Evolutionary conservation across 2,329 filamentous ascomycete genomes (phyloP).

Genomic region (Aspergillus floridensis): DNA sequence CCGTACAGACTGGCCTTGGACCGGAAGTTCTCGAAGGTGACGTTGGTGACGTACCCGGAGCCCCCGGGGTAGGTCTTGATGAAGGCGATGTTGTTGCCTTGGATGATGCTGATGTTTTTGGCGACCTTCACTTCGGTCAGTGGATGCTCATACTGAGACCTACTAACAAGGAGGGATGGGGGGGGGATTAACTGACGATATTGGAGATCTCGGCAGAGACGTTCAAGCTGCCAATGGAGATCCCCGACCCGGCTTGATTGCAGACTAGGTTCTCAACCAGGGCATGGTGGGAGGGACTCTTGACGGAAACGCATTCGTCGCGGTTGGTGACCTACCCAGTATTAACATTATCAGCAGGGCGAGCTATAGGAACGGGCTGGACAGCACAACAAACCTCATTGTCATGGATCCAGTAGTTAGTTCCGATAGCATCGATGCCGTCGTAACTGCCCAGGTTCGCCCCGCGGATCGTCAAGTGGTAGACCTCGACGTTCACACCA

Average conservation of each 20-base stretch:
- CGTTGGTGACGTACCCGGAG: slow-evolving; percentile 37
- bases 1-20: slow-evolving; percentile 26
- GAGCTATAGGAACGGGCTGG: no score
- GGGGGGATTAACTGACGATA: slow-evolving; percentile 22
- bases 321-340: slow-evolving; percentile 33
- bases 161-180: not conserved
- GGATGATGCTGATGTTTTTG: slow-evolving; percentile 36
- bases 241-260: slow-evolving; percentile 38
- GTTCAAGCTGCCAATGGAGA: slow-evolving; percentile 39
- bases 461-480: slow-evolving; percentile 39
- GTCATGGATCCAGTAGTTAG: slow-evolving; percentile 39
- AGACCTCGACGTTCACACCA: slow-evolving; percentile 37
- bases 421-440: slow-evolving; percentile 38
- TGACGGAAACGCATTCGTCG: slow-evolving; percentile 40
- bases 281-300: slow-evolving; percentile 36
- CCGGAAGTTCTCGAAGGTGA: slow-evolving; percentile 32
- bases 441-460: slow-evolving; percentile 38
- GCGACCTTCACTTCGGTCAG: slow-evolving; percentile 21
- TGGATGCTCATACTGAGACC: no score
- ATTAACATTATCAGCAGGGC: not conserved
- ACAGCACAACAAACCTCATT: slow-evolving; percentile 23
- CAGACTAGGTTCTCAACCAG: slow-evolving; percentile 38
- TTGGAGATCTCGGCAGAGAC: slow-evolving; percentile 32
- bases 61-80: slow-evolving; percentile 43
- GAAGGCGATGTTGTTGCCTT: slow-evolving; percentile 40